Base-by-base conservation (phyloP, 768 basidiomycete genomes). In the Lyophyllum atratum region DNA sequence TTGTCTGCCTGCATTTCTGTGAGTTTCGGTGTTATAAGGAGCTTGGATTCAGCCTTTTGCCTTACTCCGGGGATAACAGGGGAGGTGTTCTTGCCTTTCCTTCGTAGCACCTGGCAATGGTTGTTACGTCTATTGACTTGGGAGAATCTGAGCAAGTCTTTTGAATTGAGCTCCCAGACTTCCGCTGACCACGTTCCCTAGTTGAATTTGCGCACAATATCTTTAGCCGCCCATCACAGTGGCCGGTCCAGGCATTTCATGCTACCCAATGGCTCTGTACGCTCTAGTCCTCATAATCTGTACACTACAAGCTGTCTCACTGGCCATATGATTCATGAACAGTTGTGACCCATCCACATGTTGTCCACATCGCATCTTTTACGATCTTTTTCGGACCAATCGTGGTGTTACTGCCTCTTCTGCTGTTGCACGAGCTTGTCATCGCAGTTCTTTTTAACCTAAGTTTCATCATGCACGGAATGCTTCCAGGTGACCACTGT, bases 361-460 rank as follows among this genome's bases (percentile, higher is more conserved):
- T 71, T 22, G 69, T 76, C 44, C 72, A 76, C 59, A 55, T 75
- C 59, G 56, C 70, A 17, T 70, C 70, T 37, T 72, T 73, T 64
- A 65, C 74, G 4, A 70, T 77, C 49, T 79, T 79, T 61, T 76
- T 78, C 31, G 78, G 78, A 12, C 78, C 78, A 22, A 75, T 77
- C 49, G 70, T 68, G n/a, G 25, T 72, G 42, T 68, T 77, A 21
- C 42, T 74, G 2, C 76, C 76, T 1, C 62, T 71, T 19, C 69
- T 77, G 1, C 59, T 76, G 10, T 42, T 72, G 2, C 68, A 76
- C 43, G 76, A 77, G 54, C 56, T 74, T 24, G 55, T 69, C 42
- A 65, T 77, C 31, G 58, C 74, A 15, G 43, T 73, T 42, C 48
- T 76, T 7, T 72, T 75, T 53, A 66, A 75, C 46, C 39, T 71